Evolutionary conservation across 306 rosid species (phyloP), one percentile per base, ranked within the genome.

Genomic region (Argentina anserina): DNA sequence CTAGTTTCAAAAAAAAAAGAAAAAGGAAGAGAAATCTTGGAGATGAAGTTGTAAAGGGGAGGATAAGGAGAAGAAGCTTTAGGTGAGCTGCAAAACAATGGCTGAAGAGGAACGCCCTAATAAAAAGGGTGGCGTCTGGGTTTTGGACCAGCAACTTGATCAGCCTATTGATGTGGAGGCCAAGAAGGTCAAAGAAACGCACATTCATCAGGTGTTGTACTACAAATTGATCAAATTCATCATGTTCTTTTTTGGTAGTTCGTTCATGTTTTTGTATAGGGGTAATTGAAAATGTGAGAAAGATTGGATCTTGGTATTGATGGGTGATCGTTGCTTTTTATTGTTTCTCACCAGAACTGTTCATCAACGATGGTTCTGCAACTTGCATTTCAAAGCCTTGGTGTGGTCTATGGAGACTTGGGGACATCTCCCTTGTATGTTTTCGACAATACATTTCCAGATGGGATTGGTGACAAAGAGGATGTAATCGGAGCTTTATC

Each of bases 361-460:
- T 94, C 99, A 5, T 70, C 86, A 28, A 25, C 86, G 59, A 74
- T 84, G 92, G 84, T 94, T 76, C 84, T 94, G 78, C 88, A 89
- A 80, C 91, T 94, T 74, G 96, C 97, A 62, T 91, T 78, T 76
- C 99, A 91, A 78, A 94, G 99, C 76, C 99, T 91, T 72, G 99
- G 99, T 17, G 97, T 94, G 74, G 99, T 94, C 52, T 94, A 83
- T 65, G 99, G 99, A 77, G 99, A 94, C 81, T 85, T 94, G 86
- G 97, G 99, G 75, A 91, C 99, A 65, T 94, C 99, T 55, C 99
- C 99, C 3, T 83, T 94, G 78, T 91, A 94, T 21, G 97, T 94
- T 64, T 94, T 94, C 84, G 87, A 94, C 85, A 94, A 94, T 67
- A 91, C 87, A 70, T 94, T 91, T 84, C 96, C 99, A 68, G 76